Conservation (phyloP, 805 yeast species). For the Sugiyamaella marilandica region DNA sequence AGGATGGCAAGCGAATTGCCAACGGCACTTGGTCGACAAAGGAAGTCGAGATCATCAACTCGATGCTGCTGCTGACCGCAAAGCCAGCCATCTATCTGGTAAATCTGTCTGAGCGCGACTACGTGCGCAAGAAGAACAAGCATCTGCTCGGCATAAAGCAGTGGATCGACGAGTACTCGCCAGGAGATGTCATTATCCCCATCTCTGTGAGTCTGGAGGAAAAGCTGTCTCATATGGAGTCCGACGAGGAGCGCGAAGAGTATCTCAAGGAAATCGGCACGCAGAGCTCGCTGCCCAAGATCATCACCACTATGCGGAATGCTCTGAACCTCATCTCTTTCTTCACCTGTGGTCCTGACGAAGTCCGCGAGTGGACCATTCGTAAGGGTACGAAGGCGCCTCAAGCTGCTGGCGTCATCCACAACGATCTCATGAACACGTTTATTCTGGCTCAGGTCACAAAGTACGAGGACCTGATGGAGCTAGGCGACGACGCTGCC, state of each 20-base stretch:
- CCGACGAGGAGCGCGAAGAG: constrained; percentile 73
- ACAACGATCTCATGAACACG: constrained; percentile 75
- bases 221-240: constrained; percentile 79
- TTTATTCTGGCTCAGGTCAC: constrained; percentile 80
- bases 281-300: constrained; percentile 76
- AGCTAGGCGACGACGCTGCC: constrained; percentile 70
- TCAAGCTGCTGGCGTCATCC: constrained; percentile 87
- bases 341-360: constrained; percentile 86
- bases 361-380: constrained; percentile 87
- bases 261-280: constrained; percentile 73
- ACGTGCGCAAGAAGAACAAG: constrained; percentile 83
- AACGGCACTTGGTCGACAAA: constrained; percentile 83
- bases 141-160: constrained; percentile 72
- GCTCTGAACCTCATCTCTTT: constrained; percentile 83
- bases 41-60: constrained; percentile 87
- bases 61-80: constrained; percentile 84
- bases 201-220: constrained; percentile 90
- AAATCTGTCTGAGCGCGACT: constrained; percentile 86
- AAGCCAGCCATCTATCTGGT: constrained; percentile 92
- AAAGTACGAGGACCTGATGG: constrained; percentile 74
- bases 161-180: constrained; percentile 86
- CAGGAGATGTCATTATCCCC: constrained; percentile 89
- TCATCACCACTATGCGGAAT: constrained; percentile 80
- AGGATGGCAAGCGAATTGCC: constrained; percentile 83
- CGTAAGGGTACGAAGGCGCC: constrained; percentile 73